Percentiles rank a stretch among this genome's conserved stretches.
Conservation (phyloP, 352 stramenopile genomes). For the Phytophthora fragariae region DNA sequence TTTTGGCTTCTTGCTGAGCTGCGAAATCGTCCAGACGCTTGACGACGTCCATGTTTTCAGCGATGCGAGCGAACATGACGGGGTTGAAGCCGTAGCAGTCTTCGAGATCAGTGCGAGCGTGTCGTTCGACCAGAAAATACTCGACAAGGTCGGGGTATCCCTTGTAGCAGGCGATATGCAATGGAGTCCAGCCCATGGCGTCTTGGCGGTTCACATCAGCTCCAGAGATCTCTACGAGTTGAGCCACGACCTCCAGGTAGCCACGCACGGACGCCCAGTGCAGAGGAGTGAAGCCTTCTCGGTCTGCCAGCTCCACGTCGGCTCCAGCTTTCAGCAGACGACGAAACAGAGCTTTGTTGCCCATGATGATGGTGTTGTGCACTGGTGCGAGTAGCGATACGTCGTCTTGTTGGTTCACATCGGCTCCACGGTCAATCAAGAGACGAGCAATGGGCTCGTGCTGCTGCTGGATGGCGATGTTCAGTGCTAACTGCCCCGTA, state of each 20-base stretch:
- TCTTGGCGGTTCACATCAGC: slow-evolving; percentile 74
- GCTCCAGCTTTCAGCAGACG: slow-evolving; percentile 64
- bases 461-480: slow-evolving; percentile 83
- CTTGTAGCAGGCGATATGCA: slow-evolving; percentile 82
- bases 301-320: slow-evolving; percentile 62
- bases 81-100: slow-evolving; percentile 77
- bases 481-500: slow-evolving; percentile 67
- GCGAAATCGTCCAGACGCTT: slow-evolving; percentile 66
- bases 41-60: slow-evolving; percentile 70
- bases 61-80: slow-evolving; percentile 74
- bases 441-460: slow-evolving; percentile 76
- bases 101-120: slow-evolving; percentile 53
- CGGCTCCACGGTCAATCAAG: slow-evolving; percentile 70
- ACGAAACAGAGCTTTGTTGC: slow-evolving; percentile 78
- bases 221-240: slow-evolving; percentile 61
- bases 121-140: slow-evolving; percentile 67
- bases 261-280: slow-evolving; percentile 72
- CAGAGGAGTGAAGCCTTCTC: slow-evolving; percentile 70
- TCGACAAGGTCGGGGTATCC: slow-evolving; percentile 74
- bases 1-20: slow-evolving; percentile 43
- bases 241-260: slow-evolving; percentile 78
- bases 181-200: slow-evolving; percentile 65
- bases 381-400: slow-evolving; percentile 64
- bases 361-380: slow-evolving; percentile 84
- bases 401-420: slow-evolving; percentile 75